Evolutionary conservation across 2,329 filamentous ascomycete genomes (phyloP).

Genomic region (Fusarium lyarnte): DNA sequence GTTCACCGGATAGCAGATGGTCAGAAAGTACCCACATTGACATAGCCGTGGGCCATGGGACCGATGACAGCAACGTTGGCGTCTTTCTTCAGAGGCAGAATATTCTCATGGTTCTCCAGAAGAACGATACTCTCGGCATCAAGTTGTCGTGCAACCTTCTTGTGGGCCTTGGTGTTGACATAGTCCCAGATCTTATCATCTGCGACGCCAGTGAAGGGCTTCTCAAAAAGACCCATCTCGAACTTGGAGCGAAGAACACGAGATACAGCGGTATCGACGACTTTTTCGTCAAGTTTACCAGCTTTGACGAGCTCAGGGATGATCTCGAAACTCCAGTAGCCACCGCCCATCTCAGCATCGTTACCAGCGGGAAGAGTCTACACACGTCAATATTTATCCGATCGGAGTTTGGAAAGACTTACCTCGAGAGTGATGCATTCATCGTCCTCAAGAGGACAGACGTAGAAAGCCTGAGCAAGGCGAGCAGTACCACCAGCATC

Average conservation of each 20-base stretch:
- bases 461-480: conserved; percentile 69
- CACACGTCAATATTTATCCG: background rate
- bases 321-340: conserved; percentile 74
- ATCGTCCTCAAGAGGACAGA: conserved; percentile 70
- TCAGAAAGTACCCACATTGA: conserved; percentile 64
- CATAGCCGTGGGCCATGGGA: conserved; percentile 76
- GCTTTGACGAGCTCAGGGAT: conserved; percentile 72
- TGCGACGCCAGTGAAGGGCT: conserved; percentile 69
- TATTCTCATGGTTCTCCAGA: conserved; percentile 65
- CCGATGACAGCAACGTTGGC: conserved; percentile 79
- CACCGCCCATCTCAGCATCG: conserved; percentile 81
- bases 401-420: conserved; percentile 1
- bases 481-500: conserved; percentile 78
- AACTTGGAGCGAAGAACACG: conserved; percentile 75
- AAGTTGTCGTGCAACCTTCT: conserved; percentile 68
- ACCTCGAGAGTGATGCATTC: conserved; percentile 70
- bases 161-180: conserved; percentile 69
- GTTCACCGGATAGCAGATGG: too few relatives aligned
- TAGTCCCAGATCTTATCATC: conserved; percentile 63
- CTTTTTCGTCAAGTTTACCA: conserved; percentile 66
- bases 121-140: conserved; percentile 72
- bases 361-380: conserved; percentile 72
- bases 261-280: conserved; percentile 73
- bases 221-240: conserved; percentile 75
- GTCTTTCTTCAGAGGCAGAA: conserved; percentile 66